These are phyloP conservation scores for Suillus weaverae DNA, from an alignment of 768 basidiomycete species.

Conservation along the genomic window DNA sequence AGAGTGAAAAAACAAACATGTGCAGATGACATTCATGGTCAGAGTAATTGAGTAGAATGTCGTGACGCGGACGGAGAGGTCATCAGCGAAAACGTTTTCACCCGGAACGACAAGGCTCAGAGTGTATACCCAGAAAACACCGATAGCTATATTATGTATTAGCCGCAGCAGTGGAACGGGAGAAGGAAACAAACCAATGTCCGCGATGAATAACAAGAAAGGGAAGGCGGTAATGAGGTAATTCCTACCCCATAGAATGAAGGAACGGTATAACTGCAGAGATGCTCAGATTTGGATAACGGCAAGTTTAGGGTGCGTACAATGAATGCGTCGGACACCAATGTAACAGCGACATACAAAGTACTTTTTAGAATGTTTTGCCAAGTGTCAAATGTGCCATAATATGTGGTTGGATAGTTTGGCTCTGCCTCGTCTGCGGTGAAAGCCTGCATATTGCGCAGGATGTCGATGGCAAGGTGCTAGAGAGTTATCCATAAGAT, in stretches of 20 bases:
- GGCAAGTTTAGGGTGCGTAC: constrained; percentile 12
- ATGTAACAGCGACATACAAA: constrained; percentile 23
- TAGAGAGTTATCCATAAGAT: constrained; percentile 9
- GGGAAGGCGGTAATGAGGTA: constrained; percentile 18
- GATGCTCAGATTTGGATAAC: background rate
- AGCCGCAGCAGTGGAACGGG: background rate
- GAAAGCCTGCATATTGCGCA: constrained; percentile 26
- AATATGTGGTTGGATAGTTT: constrained; percentile 22
- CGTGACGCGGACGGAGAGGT: constrained; percentile 21
- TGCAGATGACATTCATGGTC: constrained; percentile 27
- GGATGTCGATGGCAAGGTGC: constrained; percentile 26
- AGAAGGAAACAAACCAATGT: constrained; percentile 21
- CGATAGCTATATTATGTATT: constrained; percentile 12
- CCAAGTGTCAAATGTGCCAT: constrained; percentile 17
- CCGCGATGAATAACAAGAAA: constrained; percentile 26
- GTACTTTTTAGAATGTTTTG: constrained; percentile 25
- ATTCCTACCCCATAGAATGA: constrained; percentile 26
- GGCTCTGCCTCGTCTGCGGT: constrained; percentile 12
- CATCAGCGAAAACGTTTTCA: constrained; percentile 22
- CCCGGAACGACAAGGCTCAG: constrained; percentile 18
- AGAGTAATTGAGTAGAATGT: constrained; percentile 27
- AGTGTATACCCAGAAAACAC: constrained; percentile 20
- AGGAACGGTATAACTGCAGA: constrained; percentile 26
- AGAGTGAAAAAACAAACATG: constrained; percentile 19
- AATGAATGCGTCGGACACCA: constrained; percentile 30